Percentiles rank a stretch among this genome's conserved stretches.
Conservation (phyloP, 331 rosid species). For the Pyracantha coccinea region DNA sequence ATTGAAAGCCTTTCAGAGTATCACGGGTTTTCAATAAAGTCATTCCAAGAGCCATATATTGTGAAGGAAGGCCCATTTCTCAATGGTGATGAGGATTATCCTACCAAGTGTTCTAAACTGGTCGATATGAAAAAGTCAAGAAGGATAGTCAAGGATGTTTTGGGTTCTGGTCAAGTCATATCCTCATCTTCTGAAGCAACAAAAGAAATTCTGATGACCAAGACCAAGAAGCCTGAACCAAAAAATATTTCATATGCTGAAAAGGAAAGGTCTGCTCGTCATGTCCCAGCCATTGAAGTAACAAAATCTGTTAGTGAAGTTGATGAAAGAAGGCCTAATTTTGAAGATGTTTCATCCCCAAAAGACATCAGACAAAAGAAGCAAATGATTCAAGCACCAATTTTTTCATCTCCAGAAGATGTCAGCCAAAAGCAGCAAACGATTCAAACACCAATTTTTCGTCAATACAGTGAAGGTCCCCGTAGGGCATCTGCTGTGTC, state of each 20-base stretch:
- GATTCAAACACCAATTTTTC: constrained; percentile 4
- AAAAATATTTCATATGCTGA: constrained; percentile 26
- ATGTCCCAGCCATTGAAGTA: constrained; percentile 28
- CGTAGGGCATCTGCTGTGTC: constrained; percentile 10
- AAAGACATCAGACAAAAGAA: constrained; percentile 29
- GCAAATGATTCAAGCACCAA: constrained; percentile 21
- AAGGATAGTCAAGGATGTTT: constrained; percentile 49
- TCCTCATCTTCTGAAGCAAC: constrained; percentile 29
- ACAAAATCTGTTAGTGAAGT: constrained; percentile 22
- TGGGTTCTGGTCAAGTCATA: constrained; percentile 26
- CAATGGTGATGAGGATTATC: constrained; percentile 59
- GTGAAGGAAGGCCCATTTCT: constrained; percentile 88
- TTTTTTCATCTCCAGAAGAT: not conserved
- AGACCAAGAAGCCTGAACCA: constrained; percentile 24
- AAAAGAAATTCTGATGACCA: constrained; percentile 24
- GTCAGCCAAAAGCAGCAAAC: not conserved
- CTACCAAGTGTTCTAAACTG: constrained; percentile 80
- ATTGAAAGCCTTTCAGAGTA: constrained; percentile 65
- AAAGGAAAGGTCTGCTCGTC: constrained; percentile 23
- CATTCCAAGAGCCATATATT: constrained; percentile 70
- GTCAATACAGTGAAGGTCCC: constrained; percentile 30
- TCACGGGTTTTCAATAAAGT: constrained; percentile 67
- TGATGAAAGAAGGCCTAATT: constrained; percentile 51
- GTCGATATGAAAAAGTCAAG: constrained; percentile 67
- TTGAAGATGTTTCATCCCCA: constrained; percentile 32